Evolutionary conservation across 179 eudicot species (phyloP), one percentile per base, ranked within the genome.

Genomic region (Beta corolliflora): DNA sequence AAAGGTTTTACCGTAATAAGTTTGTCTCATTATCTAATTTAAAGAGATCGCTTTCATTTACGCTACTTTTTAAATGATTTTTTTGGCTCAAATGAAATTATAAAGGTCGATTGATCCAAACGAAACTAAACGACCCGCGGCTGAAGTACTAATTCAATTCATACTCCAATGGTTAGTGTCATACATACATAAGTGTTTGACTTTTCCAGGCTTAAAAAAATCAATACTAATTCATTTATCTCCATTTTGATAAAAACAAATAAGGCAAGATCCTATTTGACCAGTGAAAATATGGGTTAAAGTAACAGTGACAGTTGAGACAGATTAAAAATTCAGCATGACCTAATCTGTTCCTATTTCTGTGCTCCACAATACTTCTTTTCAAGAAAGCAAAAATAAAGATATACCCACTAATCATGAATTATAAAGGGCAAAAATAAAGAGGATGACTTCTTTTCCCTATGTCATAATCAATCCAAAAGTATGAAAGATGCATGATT

Each of bases 351-450:
- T 8, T 75, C 77, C 65, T 55, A 56, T 56, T 74, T 74, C 13
- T 75, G 66, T 75, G 76, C 59, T 72, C 76, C 76, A 72, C 76
- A 25, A 72, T 15, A 25, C 44, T 72, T 52, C 60, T 72, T 75
- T 75, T 31, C 25, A 75, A 56, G 29, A 74, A 56, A 75, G 77
- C 29, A 75, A 73, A 75, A 75, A 14, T 56, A 75, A 75, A 75
- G 77, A 75, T 55, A 73, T 73, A 75, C 66, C 77, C 77, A 75
- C 77, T 75, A 75, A 75, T 75, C 25, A 75, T 75, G 23, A 75
- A 29, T 55, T 55, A 54, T 56, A 41, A 75, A 55, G 46, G 77
- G 77, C 65, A 75, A 75, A 75, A 16, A 64, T 54, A 75, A 75
- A 56, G 77, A 75, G 56, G 77, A 74, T 29, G 77, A 56, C 14